Evolutionary conservation across 768 basidiomycete species (phyloP), one percentile per base, ranked within the genome.

Genomic region (Boletus coccyginus): DNA sequence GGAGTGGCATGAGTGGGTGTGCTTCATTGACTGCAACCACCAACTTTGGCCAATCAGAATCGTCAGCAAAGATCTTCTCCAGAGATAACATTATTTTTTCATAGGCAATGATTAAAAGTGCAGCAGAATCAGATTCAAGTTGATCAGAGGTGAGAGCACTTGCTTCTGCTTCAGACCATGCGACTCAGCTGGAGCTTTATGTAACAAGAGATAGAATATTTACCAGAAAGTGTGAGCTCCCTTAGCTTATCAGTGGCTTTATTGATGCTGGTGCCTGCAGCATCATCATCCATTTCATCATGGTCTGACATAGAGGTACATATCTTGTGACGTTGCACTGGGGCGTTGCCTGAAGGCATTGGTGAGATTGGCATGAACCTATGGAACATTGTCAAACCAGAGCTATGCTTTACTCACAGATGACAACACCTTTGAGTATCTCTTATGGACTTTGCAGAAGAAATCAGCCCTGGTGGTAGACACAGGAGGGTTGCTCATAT

Each of bases 1-100:
- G n/a, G n/a, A n/a, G n/a, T n/a, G n/a, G n/a, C n/a, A n/a, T n/a
- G n/a, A n/a, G n/a, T n/a, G n/a, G n/a, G n/a, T n/a, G n/a, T n/a
- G n/a, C n/a, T n/a, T n/a, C n/a, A n/a, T n/a, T n/a, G n/a, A n/a
- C n/a, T n/a, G n/a, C n/a, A n/a, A n/a, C n/a, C n/a, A n/a, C n/a
- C n/a, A n/a, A n/a, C n/a, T n/a, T n/a, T n/a, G n/a, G n/a, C n/a
- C n/a, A n/a, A n/a, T n/a, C n/a, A n/a, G n/a, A n/a, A n/a, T n/a
- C n/a, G n/a, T n/a, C n/a, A n/a, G n/a, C n/a, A n/a, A n/a, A n/a
- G n/a, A n/a, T n/a, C n/a, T n/a, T n/a, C n/a, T n/a, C n/a, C n/a
- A n/a, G n/a, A n/a, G 27, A 44, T n/a, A 63, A 63, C 8, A 53
- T 39, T 7, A 43, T 41, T 31, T 27, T 42, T 1, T 4, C 16